A percentile compares a stretch with the other conserved stretches of the same genome.
Conservation (phyloP, 148 eudicot genomes). For the Spergularia bocconei region DNA sequence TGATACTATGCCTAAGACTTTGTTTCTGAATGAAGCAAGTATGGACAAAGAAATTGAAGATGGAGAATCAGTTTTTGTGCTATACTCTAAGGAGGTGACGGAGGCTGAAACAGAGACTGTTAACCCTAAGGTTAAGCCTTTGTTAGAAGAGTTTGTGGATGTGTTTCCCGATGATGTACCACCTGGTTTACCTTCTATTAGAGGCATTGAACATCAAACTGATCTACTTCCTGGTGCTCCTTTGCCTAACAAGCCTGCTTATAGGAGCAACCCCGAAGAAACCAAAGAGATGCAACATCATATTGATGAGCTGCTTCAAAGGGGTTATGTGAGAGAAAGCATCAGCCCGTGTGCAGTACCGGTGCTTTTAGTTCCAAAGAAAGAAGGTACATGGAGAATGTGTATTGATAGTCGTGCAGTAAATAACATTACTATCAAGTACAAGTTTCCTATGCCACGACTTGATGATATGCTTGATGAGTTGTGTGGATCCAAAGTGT, state of each 20-base stretch:
- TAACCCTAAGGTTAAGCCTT: no score
- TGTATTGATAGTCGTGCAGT: background rate
- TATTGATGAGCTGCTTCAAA: no score
- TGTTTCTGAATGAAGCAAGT: no score
- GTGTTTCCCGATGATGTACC: background rate
- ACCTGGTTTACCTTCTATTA: background rate
- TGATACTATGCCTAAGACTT: no score
- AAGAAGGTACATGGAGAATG: background rate
- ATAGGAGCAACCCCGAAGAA: background rate
- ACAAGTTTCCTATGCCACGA: background rate
- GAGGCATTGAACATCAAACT: slow-evolving; percentile 2
- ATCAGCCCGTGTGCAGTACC: background rate
- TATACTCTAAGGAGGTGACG: background rate
- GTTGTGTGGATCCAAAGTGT: background rate
- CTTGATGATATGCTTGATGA: background rate
- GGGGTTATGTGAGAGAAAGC: no score
- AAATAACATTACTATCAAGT: background rate
- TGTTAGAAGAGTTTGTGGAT: background rate
- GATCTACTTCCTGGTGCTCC: background rate
- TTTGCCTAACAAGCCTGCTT: background rate
- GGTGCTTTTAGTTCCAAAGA: background rate
- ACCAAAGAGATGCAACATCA: no score
- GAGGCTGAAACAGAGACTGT: background rate
- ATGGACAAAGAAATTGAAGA: no score
- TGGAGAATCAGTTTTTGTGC: background rate